phyloP scores from a whole-genome alignment of 768 basidiomycete species.

The Phanerochaete sordida region DNA sequence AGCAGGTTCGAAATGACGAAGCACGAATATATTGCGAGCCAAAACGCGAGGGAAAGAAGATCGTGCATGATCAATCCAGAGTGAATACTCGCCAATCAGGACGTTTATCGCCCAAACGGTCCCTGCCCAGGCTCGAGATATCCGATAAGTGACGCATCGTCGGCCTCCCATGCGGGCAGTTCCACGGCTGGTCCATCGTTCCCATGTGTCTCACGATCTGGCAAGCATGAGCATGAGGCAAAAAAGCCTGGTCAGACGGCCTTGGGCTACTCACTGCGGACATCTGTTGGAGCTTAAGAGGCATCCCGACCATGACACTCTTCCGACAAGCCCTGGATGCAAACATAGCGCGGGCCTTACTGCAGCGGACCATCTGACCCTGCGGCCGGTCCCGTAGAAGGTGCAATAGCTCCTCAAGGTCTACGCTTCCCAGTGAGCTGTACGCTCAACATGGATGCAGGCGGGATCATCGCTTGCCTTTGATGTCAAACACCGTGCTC shows the following conservation, averaged over 20 bases:
- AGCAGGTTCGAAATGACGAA: background rate
- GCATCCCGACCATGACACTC: constrained; percentile 94
- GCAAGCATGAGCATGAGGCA: background rate
- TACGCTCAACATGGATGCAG: background rate
- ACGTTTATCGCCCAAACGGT: constrained; percentile 2
- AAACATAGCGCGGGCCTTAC: constrained; percentile 94
- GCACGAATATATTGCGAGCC: constrained; percentile 4
- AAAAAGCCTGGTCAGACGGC: background rate
- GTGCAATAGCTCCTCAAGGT: constrained; percentile 90
- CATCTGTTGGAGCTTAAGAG: constrained; percentile 80
- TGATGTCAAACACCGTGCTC: constrained; percentile 82
- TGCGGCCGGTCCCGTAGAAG: constrained; percentile 73
- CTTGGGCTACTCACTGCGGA: constrained; percentile 44
- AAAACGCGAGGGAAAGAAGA: constrained; percentile 4
- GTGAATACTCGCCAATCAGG: constrained; percentile 6
- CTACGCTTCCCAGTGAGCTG: constrained; percentile 35
- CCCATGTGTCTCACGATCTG: constrained; percentile 82
- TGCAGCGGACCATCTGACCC: constrained; percentile 86
- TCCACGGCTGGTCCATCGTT: constrained; percentile 83
- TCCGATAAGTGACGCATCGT: constrained; percentile 78
- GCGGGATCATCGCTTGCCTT: constrained; percentile 48
- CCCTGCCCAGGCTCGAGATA: constrained; percentile 26
- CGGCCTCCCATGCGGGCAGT: constrained; percentile 83
- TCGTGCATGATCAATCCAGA: constrained; percentile 4
- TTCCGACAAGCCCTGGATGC: constrained; percentile 94